phyloP scores from a whole-genome alignment of 148 eudicot genomes.

The Fagopyrum esculentum region DNA sequence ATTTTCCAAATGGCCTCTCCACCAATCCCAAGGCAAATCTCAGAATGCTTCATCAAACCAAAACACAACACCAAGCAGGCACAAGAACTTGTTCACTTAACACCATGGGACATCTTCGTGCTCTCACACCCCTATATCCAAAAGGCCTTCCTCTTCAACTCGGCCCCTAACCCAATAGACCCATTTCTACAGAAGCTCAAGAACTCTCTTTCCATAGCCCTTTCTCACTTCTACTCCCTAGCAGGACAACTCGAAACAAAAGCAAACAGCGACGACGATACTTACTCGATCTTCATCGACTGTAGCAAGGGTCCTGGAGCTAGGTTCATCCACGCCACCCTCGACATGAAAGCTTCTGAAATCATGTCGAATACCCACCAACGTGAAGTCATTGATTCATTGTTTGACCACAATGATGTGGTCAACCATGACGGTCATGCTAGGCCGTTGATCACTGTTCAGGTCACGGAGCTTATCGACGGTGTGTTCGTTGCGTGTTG shows the following conservation, averaged over 20 bases:
- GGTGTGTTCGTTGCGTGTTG: slow-evolving; percentile 9
- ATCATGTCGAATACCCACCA: neutral
- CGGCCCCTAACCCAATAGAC: neutral
- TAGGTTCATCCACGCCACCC: slow-evolving; percentile 2
- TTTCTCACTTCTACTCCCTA: slow-evolving; percentile 11
- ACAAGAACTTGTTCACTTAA: slow-evolving; percentile 17
- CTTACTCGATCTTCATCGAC: slow-evolving; percentile 10
- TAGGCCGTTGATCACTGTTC: slow-evolving; percentile 11
- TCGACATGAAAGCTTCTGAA: neutral
- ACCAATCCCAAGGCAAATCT: slow-evolving; percentile 21
- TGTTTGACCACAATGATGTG: slow-evolving; percentile 12
- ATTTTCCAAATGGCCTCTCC: neutral
- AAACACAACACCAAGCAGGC: slow-evolving; percentile 9
- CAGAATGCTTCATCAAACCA: slow-evolving; percentile 37
- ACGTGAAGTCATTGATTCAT: neutral
- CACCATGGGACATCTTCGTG: slow-evolving; percentile 35
- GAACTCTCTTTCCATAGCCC: slow-evolving; percentile 9
- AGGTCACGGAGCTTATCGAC: slow-evolving; percentile 15
- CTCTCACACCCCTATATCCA: slow-evolving; percentile 29
- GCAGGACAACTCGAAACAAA: slow-evolving; percentile 10
- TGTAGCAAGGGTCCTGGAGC: slow-evolving; percentile 14
- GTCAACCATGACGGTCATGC: slow-evolving; percentile 17
- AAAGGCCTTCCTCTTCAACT: slow-evolving; percentile 28
- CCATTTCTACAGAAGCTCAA: neutral
- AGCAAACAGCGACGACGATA: neutral